Evolutionary conservation across 2,329 filamentous ascomycete genomes (phyloP), one percentile per base, ranked within the genome.

Genomic region (Aspergillus novoparasiticus): DNA sequence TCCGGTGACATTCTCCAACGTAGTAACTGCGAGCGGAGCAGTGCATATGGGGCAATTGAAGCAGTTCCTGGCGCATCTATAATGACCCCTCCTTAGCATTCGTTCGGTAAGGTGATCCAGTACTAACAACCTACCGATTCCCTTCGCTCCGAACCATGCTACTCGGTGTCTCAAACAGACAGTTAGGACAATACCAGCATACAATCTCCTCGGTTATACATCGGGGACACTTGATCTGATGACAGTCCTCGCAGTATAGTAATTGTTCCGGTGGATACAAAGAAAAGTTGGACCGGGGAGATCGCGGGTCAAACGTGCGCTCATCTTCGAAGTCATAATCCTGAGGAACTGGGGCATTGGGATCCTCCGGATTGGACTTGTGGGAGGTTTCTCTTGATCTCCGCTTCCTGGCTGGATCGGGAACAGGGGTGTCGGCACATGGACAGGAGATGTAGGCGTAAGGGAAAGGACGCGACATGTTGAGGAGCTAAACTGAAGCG

Each of bases 241-340:
- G 93, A 78, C 95, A 99, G 76, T 98, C 95, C 75, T 97, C 94
- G 82, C 95, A 99, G 82, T 96, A 99, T 46, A 98, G 86, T 30
- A 99, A 86, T 75, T 97, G 90, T 74, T 98, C 94, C 51, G 97
- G 88, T 0, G 95, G 94, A 74, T 94, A 97, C 36, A 99, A 84
- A 68, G 93, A 94, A 83, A 93, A 98, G 77, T 93, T 95, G 63
- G 95, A 91, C 43, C 94, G 89, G 19, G 91, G 87, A 64, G 90
- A 89, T 71, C 91, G 89, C 2, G 95, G 93, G 75, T 99, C 91
- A 77, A 99, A 97, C 4, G 92, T 90, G 65, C 86, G 84, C 63
- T 92, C 91, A 68, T 93, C 90, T 63, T 91, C 89, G 4, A 54
- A 41, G 57, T 92, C 89, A 32, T 86, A 81, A 4, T 80, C 79